phyloP scores from a whole-genome alignment of 345 rosid species.

The Dovyalis caffra region DNA sequence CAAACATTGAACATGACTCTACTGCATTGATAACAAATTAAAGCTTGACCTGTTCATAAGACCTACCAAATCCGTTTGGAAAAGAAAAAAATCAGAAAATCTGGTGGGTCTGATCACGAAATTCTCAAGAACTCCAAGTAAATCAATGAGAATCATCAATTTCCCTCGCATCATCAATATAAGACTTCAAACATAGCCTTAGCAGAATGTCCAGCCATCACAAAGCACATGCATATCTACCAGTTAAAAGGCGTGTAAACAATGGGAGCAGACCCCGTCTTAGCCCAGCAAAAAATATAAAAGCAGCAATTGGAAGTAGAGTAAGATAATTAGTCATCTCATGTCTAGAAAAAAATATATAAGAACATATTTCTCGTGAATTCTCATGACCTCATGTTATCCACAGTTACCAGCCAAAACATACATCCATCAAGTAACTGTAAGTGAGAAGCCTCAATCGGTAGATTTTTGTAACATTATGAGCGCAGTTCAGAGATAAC shows the following conservation, averaged over 20 bases:
- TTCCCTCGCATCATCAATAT: not conserved
- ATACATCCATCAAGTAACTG: not conserved
- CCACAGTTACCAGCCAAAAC: not conserved
- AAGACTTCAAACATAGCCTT: not conserved
- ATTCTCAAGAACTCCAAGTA: not conserved
- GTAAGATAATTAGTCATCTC: not conserved
- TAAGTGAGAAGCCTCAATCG: not conserved
- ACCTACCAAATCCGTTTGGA: too few species aligned
- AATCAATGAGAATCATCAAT: not conserved
- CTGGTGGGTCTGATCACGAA: not conserved
- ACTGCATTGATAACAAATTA: too few species aligned
- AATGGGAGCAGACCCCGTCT: not conserved
- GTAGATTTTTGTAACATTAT: not conserved
- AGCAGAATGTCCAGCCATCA: not conserved
- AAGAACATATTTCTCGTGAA: not conserved
- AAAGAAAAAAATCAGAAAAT: not conserved
- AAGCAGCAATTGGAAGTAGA: not conserved
- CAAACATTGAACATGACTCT: too few species aligned
- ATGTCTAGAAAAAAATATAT: not conserved
- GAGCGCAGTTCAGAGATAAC: constrained; percentile 20
- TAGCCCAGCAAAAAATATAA: not conserved
- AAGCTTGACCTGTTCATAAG: too few species aligned
- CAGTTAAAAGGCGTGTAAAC: too few species aligned
- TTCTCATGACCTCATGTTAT: not conserved
- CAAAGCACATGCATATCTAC: not conserved